A percentile compares a stretch with the other conserved stretches of the same genome.
Conservation (phyloP, 352 stramenopile species). For the Phytophthora nicotianae region DNA sequence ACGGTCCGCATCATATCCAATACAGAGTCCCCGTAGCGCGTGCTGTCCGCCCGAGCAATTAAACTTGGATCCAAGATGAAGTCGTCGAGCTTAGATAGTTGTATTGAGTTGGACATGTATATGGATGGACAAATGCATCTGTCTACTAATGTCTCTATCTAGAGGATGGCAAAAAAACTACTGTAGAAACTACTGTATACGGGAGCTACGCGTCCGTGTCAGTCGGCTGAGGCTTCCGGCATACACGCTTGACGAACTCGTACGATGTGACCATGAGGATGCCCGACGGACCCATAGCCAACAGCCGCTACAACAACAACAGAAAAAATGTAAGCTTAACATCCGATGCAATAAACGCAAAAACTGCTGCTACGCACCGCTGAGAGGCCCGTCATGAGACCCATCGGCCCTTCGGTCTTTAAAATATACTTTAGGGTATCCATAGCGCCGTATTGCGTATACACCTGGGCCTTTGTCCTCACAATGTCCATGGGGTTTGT, state of each 20-base stretch:
- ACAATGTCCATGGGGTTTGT: slow-evolving; percentile 93
- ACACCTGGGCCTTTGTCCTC: slow-evolving; percentile 82
- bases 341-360: background rate
- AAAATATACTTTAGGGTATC: slow-evolving; percentile 88
- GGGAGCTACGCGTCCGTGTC: slow-evolving; percentile 26
- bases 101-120: background rate
- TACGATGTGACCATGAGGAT: slow-evolving; percentile 89
- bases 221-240: slow-evolving; percentile 52
- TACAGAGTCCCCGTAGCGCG: too few species aligned
- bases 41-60: too few species aligned
- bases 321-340: slow-evolving; percentile 9
- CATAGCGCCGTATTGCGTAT: slow-evolving; percentile 84
- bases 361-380: slow-evolving; percentile 52
- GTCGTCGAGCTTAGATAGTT: background rate
- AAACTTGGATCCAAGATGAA: too few species aligned
- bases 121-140: background rate
- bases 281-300: slow-evolving; percentile 83
- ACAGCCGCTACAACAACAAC: slow-evolving; percentile 53
- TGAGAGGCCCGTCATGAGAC: slow-evolving; percentile 83
- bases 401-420: slow-evolving; percentile 67
- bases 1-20: too few species aligned
- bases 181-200: slow-evolving; percentile 20
- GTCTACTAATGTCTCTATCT: background rate
- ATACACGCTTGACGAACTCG: slow-evolving; percentile 91
- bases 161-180: slow-evolving; percentile 18